Conservation (phyloP, 495 filamentous ascomycete genomes). For the Ramalina peruviana region DNA sequence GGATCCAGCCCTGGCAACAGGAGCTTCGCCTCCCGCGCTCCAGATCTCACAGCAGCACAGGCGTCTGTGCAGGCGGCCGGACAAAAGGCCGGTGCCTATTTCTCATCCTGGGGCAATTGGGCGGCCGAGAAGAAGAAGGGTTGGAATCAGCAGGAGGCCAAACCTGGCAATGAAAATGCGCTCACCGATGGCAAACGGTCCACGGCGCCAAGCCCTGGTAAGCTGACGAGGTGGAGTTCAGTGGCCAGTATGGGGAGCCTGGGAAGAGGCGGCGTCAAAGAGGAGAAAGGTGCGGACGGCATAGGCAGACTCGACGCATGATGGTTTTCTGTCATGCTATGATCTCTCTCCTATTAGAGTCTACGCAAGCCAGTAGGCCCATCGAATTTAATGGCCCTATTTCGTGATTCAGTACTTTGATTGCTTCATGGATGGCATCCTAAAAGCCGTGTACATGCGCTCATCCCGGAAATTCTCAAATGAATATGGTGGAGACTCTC, state of each 20-base stretch:
- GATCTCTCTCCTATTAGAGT: not conserved
- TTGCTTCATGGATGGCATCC: too few relatives aligned
- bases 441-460: too few relatives aligned
- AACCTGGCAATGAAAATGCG: conserved; percentile 3
- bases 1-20: conserved; percentile 20
- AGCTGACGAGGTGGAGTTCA: conserved; percentile 5
- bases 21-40: conserved; percentile 16
- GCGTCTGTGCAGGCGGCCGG: conserved; percentile 52
- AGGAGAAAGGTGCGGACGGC: conserved; percentile 17
- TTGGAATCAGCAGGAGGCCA: conserved; percentile 30
- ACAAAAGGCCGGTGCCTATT: conserved; percentile 69
- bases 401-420: too few relatives aligned
- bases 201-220: conserved; percentile 1
- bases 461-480: too few relatives aligned
- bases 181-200: conserved; percentile 9
- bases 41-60: conserved; percentile 53
- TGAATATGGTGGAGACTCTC: too few relatives aligned
- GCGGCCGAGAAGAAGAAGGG: conserved; percentile 74
- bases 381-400: too few relatives aligned
- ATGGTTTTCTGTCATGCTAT: conserved; percentile 1
- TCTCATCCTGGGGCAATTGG: conserved; percentile 93
- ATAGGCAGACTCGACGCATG: conserved; percentile 19
- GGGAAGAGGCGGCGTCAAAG: conserved; percentile 5
- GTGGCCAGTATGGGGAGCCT: conserved; percentile 1
- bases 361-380: not conserved